phyloP scores from a whole-genome alignment of 2,329 filamentous ascomycete species.

The Rutstroemia sp. region DNA sequence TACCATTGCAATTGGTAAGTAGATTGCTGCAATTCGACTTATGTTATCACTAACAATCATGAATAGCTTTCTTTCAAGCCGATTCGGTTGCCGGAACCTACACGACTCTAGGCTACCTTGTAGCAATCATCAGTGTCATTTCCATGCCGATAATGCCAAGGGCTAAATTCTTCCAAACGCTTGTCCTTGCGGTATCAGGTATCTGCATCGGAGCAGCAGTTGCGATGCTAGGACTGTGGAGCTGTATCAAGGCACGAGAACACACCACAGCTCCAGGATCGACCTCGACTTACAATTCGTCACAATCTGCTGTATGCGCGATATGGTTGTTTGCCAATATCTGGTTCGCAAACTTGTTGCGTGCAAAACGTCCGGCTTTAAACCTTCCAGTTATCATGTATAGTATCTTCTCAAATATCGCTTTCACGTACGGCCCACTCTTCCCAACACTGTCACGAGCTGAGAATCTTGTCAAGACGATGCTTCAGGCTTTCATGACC shows the following conservation, averaged over 20 bases:
- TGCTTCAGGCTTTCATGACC: conserved; percentile 55
- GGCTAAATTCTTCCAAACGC: conserved; percentile 46
- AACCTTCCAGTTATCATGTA: conserved; percentile 64
- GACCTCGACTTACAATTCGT: conserved; percentile 54
- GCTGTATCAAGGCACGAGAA: conserved; percentile 54
- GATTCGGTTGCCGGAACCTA: conserved; percentile 40
- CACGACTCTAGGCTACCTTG: conserved; percentile 51
- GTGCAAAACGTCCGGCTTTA: conserved; percentile 59
- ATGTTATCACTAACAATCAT: background rate
- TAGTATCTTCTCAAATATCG: conserved; percentile 59
- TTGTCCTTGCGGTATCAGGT: conserved; percentile 53
- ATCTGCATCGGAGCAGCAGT: conserved; percentile 51
- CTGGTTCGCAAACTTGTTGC: conserved; percentile 57
- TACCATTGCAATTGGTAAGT: conserved; percentile 38
- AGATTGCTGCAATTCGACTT: background rate
- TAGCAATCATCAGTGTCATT: conserved; percentile 59
- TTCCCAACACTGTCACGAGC: conserved; percentile 49
- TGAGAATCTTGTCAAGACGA: conserved; percentile 42
- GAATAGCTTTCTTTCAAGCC: conserved; percentile 3
- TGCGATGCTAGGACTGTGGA: conserved; percentile 57
- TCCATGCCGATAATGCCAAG: conserved; percentile 40
- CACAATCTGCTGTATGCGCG: conserved; percentile 60
- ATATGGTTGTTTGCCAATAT: conserved; percentile 67
- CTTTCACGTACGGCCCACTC: conserved; percentile 53
- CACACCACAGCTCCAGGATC: conserved; percentile 42